These are phyloP conservation scores for Trebouxia sp. DNA, from an alignment of 139 green algal genomes.

Conservation along the genomic window DNA sequence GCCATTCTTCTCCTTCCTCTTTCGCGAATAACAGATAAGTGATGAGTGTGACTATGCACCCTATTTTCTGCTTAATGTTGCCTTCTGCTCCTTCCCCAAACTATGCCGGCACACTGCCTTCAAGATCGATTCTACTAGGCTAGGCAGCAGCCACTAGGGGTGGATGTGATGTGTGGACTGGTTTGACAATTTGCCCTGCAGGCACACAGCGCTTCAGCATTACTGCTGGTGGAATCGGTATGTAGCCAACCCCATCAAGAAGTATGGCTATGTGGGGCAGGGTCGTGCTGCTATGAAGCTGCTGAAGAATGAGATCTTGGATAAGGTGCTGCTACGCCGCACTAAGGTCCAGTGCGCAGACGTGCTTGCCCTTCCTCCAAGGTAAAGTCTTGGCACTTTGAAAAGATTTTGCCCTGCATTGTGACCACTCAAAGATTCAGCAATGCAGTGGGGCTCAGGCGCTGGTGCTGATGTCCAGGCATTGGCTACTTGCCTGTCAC, in stretches of 20 bases:
- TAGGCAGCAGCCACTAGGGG: too few species aligned
- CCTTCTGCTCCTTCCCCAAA: too few species aligned
- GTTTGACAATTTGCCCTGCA: constrained; percentile 45
- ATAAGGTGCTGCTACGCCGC: constrained; percentile 77
- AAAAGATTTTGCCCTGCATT: background rate
- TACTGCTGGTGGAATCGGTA: constrained; percentile 86
- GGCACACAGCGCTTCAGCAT: constrained; percentile 63
- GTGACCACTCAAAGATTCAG: too few species aligned
- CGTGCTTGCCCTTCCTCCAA: constrained; percentile 86
- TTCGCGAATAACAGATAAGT: too few species aligned
- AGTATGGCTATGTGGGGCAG: constrained; percentile 61
- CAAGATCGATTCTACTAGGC: too few species aligned
- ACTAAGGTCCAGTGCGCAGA: constrained; percentile 94
- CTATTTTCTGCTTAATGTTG: too few species aligned
- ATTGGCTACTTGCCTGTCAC: too few species aligned
- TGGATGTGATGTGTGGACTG: too few species aligned
- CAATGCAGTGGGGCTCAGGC: too few species aligned
- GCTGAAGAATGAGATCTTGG: constrained; percentile 79
- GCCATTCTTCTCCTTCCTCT: background rate
- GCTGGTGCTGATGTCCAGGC: too few species aligned
- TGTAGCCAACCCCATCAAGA: constrained; percentile 85
- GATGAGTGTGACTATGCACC: background rate
- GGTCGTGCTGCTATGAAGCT: constrained; percentile 64
- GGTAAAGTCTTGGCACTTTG: constrained; percentile 32
- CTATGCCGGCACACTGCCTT: too few species aligned